Percentiles rank a stretch among this genome's conserved stretches.
Conservation (phyloP, 2,329 filamentous ascomycete genomes). For the Rhexocercosporidium sp. region DNA sequence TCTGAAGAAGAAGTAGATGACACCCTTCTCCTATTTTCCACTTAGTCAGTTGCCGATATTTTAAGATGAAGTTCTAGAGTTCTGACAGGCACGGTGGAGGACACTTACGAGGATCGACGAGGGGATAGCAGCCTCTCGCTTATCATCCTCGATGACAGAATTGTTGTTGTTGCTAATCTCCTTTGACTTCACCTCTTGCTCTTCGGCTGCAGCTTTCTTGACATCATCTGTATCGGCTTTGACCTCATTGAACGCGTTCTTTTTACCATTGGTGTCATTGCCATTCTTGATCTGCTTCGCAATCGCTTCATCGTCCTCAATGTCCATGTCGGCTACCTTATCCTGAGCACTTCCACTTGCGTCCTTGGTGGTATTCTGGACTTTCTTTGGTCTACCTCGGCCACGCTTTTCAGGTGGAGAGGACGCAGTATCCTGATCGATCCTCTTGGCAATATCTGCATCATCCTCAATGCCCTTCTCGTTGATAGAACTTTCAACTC, state of each 20-base stretch:
- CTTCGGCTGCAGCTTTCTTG: conserved; percentile 34
- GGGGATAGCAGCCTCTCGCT: conserved; percentile 45
- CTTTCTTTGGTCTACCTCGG: conserved; percentile 31
- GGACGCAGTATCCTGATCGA: background rate
- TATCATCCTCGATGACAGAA: conserved; percentile 40
- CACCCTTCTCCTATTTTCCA: conserved; percentile 69
- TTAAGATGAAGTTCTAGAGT: background rate
- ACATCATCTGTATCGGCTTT: conserved; percentile 38
- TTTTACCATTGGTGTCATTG: conserved; percentile 22
- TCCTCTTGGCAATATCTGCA: background rate
- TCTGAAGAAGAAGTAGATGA: conserved; percentile 91
- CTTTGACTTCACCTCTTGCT: conserved; percentile 36
- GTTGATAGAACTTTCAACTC: background rate
- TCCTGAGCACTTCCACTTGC: conserved; percentile 15
- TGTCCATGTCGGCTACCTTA: background rate
- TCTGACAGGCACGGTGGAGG: background rate
- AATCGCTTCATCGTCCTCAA: conserved; percentile 21
- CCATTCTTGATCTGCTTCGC: conserved; percentile 20
- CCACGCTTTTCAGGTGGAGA: conserved; percentile 45
- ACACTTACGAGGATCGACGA: conserved; percentile 58
- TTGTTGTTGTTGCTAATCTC: conserved; percentile 36
- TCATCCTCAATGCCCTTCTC: conserved; percentile 4
- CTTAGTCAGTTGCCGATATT: background rate
- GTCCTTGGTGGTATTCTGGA: conserved; percentile 41
- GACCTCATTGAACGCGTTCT: conserved; percentile 41